Evolutionary conservation across 192 early-diverging fungal species (phyloP).

Genomic region (Fimicolochytrium jonesii): DNA sequence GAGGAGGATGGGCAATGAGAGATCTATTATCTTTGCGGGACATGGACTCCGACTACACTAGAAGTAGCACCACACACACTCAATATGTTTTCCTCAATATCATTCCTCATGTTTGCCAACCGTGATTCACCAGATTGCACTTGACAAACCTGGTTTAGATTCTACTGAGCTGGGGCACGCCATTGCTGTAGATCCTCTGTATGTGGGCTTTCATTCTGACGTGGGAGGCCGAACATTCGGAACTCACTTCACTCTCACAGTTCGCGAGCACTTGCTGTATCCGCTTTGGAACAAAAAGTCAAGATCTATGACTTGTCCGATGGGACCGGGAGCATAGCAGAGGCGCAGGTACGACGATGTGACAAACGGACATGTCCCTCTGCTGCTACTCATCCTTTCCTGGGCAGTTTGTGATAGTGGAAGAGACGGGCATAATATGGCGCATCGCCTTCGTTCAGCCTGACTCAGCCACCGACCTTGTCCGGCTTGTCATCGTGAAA

Average conservation of each 20-base stretch:
- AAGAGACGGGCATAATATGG: constrained; percentile 23
- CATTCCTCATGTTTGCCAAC: too few species aligned
- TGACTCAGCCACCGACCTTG: neutral
- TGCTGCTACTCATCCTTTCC: neutral
- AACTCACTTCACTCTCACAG: neutral
- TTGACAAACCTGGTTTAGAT: constrained; percentile 23
- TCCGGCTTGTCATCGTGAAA: constrained; percentile 4
- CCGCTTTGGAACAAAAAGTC: neutral
- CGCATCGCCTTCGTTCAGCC: constrained; percentile 12
- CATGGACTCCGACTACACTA: neutral
- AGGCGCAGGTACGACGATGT: neutral
- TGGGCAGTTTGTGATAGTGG: neutral
- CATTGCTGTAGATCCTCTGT: constrained; percentile 38
- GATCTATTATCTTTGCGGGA: neutral
- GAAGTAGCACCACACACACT: neutral
- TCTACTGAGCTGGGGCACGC: constrained; percentile 20
- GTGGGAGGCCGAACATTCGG: neutral
- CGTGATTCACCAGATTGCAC: constrained; percentile 23
- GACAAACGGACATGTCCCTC: neutral
- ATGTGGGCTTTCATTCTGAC: neutral
- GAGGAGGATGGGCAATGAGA: too few species aligned
- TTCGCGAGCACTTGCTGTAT: constrained; percentile 31
- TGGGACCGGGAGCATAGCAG: neutral
- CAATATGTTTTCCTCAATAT: too few species aligned
- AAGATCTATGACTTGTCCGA: constrained; percentile 6